Conservation (phyloP, 345 rosid species). For the Diplotaxis tenuifolia region DNA sequence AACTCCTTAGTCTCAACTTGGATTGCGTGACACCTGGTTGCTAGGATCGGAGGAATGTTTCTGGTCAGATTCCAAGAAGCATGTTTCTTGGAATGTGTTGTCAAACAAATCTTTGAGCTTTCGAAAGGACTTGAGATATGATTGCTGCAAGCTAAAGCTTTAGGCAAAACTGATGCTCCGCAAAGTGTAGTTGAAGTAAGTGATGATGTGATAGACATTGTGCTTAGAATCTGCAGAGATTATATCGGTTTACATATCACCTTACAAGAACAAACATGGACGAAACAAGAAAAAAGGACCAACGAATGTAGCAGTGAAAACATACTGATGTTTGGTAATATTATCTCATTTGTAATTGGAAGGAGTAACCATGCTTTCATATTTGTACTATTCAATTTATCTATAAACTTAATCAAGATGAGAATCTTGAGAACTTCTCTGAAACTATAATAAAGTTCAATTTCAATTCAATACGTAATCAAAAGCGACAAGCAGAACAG, state of each 20-base stretch:
- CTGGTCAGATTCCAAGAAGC: conserved; percentile 22
- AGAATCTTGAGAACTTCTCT: background rate
- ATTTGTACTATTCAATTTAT: background rate
- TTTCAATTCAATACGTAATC: background rate
- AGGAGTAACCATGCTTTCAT: background rate
- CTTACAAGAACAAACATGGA: background rate
- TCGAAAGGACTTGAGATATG: conserved; percentile 19
- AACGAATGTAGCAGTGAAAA: background rate
- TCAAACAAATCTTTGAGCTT: conserved; percentile 17
- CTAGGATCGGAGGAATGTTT: conserved; percentile 19
- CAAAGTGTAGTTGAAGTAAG: conserved; percentile 28
- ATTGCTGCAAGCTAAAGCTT: conserved; percentile 18
- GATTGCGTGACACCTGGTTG: conserved; percentile 42
- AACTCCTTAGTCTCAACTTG: conserved; percentile 33
- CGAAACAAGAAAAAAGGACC: background rate
- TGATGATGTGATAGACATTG: conserved; percentile 42
- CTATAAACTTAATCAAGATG: background rate
- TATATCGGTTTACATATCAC: background rate
- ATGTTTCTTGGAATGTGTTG: conserved; percentile 26
- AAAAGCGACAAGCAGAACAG: background rate
- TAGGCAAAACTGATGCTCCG: conserved; percentile 22
- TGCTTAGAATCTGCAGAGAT: conserved; percentile 13
- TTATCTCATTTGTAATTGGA: background rate
- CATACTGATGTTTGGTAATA: background rate
- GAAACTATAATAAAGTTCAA: background rate